These are phyloP conservation scores for Geotrichum siamense DNA, from an alignment of 1,139 yeast species.

Conservation along the genomic window DNA sequence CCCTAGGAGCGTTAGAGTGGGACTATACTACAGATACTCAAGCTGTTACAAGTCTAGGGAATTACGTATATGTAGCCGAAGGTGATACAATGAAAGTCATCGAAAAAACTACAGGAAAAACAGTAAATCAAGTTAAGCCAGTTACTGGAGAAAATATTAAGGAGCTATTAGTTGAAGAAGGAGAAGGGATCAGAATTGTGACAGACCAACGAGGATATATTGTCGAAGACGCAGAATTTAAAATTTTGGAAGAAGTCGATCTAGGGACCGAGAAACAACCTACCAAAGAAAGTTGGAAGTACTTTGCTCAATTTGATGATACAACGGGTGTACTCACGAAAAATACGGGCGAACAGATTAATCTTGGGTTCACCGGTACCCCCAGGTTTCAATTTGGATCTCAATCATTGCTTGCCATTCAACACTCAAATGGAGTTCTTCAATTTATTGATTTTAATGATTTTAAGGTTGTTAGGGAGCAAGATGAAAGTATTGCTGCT, in stretches of 20 bases:
- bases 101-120: background rate
- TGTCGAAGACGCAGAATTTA: background rate
- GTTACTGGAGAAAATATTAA: background rate
- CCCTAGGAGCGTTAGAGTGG: conserved; percentile 20
- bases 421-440: conserved; percentile 18
- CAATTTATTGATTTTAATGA: conserved; percentile 10
- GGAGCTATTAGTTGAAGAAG: background rate
- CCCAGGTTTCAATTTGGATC: background rate
- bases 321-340: background rate
- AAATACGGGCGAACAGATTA: background rate
- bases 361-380: background rate
- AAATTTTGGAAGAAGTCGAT: background rate
- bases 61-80: conserved; percentile 2
- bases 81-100: conserved; percentile 1
- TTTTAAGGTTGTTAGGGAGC: conserved; percentile 35
- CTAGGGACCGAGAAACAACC: background rate
- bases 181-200: background rate
- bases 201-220: conserved; percentile 1
- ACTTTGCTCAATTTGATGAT: background rate
- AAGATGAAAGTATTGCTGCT: conserved; percentile 44
- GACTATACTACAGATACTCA: conserved; percentile 11
- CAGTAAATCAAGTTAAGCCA: background rate
- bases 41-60: conserved; percentile 8
- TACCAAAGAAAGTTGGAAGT: background rate
- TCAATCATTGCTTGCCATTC: conserved; percentile 8